Conservation (phyloP, 257 asterid genomes). For the Lithospermum erythrorhizon region DNA sequence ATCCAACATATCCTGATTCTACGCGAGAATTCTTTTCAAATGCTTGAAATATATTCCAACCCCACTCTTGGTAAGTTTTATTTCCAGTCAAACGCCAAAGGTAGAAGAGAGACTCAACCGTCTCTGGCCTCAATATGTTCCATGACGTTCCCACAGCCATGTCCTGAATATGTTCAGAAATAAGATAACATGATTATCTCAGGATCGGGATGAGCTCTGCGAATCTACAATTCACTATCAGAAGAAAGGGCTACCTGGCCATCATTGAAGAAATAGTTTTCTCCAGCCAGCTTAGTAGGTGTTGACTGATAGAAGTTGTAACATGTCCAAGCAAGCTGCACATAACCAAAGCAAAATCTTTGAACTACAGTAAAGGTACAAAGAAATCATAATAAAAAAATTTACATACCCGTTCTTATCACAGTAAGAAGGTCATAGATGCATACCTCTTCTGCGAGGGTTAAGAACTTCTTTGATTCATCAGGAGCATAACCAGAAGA, state of each 20-base stretch:
- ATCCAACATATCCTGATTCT: constrained; percentile 91
- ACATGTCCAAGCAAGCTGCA: constrained; percentile 99
- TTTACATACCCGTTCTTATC: background rate
- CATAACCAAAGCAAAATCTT: background rate
- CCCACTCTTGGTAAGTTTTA: constrained; percentile 98
- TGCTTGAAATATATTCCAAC: constrained; percentile 98
- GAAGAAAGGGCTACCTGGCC: constrained; percentile 49
- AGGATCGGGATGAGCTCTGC: background rate
- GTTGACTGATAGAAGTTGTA: constrained; percentile 96
- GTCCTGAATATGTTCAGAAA: constrained; percentile 36
- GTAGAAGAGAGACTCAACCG: constrained; percentile 95
- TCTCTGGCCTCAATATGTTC: constrained; percentile 99
- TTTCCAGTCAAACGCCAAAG: constrained; percentile 99
- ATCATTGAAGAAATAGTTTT: constrained; percentile 72
- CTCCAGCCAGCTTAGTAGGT: constrained; percentile 98
- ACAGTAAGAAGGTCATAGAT: background rate
- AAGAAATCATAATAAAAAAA: background rate
- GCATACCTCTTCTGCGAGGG: constrained; percentile 85
- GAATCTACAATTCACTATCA: background rate
- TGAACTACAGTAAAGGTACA: background rate
- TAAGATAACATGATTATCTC: constrained; percentile 4
- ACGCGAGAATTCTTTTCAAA: constrained; percentile 90
- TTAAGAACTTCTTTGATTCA: constrained; percentile 60
- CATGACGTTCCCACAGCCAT: constrained; percentile 98
- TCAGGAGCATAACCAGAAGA: constrained; percentile 80